These are phyloP conservation scores for Starmerella asiatica DNA, from an alignment of 805 yeast species.

Conservation along the genomic window DNA sequence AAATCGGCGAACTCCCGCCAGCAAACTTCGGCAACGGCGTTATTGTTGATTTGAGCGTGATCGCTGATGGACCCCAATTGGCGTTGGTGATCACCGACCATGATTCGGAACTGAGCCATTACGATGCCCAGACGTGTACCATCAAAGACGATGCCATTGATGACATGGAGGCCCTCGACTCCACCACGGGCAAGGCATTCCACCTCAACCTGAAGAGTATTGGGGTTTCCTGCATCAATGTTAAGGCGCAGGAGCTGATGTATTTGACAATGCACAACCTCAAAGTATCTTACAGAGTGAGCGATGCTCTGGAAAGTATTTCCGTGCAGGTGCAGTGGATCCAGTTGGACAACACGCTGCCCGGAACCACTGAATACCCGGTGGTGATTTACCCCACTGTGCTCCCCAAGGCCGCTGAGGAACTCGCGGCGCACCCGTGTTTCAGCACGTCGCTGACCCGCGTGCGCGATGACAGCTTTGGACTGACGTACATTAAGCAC, in stretches of 20 bases:
- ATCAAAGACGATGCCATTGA: conserved; percentile 18
- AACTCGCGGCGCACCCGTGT: conserved; percentile 79
- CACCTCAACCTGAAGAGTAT: conserved; percentile 58
- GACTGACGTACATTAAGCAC: conserved; percentile 78
- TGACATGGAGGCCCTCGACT: conserved; percentile 14
- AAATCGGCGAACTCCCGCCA: conserved; percentile 82
- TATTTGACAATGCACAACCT: conserved; percentile 73
- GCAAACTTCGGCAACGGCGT: conserved; percentile 47
- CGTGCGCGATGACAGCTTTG: conserved; percentile 80
- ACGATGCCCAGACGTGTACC: conserved; percentile 28
- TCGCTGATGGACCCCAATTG: conserved; percentile 93
- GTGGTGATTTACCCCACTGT: conserved; percentile 82
- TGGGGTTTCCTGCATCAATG: conserved; percentile 72
- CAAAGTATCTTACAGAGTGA: conserved; percentile 67
- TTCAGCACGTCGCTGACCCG: conserved; percentile 73
- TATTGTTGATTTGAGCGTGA: conserved; percentile 71
- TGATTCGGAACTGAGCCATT: conserved; percentile 63
- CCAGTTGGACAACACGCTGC: conserved; percentile 83
- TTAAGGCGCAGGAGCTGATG: conserved; percentile 59
- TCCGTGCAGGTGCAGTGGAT: conserved; percentile 83
- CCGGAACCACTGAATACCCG: conserved; percentile 69
- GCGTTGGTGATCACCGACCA: conserved; percentile 72
- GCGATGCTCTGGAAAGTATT: conserved; percentile 69
- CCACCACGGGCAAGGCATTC: conserved; percentile 24
- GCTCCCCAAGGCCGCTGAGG: conserved; percentile 69